A percentile compares a stretch with the other conserved stretches of the same genome.
These are phyloP conservation scores for Lentinula detonsa DNA, from an alignment of 768 basidiomycete genomes.

Conservation along the genomic window DNA sequence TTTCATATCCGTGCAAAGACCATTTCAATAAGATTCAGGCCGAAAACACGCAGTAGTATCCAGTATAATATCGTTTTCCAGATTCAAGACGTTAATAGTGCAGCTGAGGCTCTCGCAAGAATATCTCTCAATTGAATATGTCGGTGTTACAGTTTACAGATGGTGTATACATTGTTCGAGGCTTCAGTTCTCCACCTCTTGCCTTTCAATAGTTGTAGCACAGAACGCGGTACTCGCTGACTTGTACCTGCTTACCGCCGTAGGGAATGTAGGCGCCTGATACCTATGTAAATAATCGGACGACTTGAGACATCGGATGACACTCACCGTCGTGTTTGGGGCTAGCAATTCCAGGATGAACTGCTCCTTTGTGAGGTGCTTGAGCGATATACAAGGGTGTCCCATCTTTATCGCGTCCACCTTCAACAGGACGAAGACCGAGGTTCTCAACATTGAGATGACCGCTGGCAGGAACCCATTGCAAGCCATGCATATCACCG, in stretches of 20 bases:
- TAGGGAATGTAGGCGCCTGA: constrained; percentile 53
- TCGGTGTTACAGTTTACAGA: neutral
- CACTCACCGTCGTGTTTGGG: constrained; percentile 43
- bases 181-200: neutral
- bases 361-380: constrained; percentile 43
- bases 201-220: constrained; percentile 22
- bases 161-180: neutral
- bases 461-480: constrained; percentile 50
- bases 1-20: neutral
- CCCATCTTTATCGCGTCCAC: constrained; percentile 61
- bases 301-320: neutral
- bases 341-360: constrained; percentile 63
- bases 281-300: neutral
- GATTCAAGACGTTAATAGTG: too few species aligned
- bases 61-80: too few species aligned
- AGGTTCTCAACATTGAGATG: constrained; percentile 37
- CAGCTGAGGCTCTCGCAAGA: too few species aligned
- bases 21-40: too few species aligned
- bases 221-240: constrained; percentile 35
- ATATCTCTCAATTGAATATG: too few species aligned
- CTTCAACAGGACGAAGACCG: constrained; percentile 53
- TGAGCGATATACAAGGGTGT: constrained; percentile 54
- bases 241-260: constrained; percentile 41
- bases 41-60: too few species aligned
- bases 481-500: constrained; percentile 49